Evolutionary conservation across 371 early-diverging fungal species (phyloP).

Genomic region (Phascolomyces articulosus): DNA sequence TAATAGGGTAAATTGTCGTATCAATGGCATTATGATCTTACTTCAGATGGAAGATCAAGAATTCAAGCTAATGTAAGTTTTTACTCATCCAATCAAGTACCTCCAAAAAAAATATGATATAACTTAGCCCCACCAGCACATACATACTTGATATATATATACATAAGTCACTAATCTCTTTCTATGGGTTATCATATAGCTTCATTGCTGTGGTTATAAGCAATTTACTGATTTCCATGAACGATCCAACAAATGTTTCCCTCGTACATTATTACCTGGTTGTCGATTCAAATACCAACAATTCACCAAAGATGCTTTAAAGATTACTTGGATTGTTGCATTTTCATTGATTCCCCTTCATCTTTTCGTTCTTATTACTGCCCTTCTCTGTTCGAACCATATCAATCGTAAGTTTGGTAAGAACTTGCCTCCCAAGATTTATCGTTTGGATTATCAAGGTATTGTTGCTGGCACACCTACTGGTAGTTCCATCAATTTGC

Average conservation of each 20-base stretch:
- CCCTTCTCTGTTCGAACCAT: constrained; percentile 61
- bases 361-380: constrained; percentile 52
- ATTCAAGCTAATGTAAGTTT: constrained; percentile 48
- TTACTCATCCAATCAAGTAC: background rate
- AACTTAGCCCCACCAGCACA: too few species aligned
- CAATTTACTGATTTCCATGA: constrained; percentile 57
- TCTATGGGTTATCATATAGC: constrained; percentile 17
- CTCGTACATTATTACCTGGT: constrained; percentile 57
- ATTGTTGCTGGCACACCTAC: constrained; percentile 52
- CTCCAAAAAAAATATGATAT: too few species aligned
- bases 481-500: constrained; percentile 44
- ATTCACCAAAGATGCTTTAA: constrained; percentile 47
- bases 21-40: constrained; percentile 51
- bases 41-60: constrained; percentile 39
- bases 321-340: constrained; percentile 53
- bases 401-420: constrained; percentile 58
- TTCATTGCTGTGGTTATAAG: constrained; percentile 67
- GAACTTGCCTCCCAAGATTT: constrained; percentile 55
- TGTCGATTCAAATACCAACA: constrained; percentile 54
- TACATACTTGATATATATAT: too few species aligned
- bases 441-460: constrained; percentile 51
- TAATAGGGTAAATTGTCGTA: constrained; percentile 44
- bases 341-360: constrained; percentile 54
- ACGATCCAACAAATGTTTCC: constrained; percentile 62
- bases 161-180: too few species aligned